Conservation (phyloP, 495 filamentous ascomycete species). For the Platismatia glauca region DNA sequence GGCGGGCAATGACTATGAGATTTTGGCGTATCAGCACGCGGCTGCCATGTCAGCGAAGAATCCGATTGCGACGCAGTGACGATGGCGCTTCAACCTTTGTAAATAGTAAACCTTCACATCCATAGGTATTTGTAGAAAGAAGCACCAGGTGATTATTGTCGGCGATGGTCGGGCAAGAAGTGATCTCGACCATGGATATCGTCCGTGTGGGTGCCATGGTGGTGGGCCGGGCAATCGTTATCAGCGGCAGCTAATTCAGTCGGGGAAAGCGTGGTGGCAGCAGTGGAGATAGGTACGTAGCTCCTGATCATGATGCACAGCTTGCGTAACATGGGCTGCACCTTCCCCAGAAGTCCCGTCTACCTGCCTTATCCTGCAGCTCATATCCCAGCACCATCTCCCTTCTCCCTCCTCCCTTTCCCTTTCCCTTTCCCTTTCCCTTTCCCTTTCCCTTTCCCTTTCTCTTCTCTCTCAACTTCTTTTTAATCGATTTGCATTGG, state of each 20-base stretch:
- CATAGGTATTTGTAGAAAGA: background rate
- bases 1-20: conserved; percentile 13
- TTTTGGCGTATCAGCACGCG: conserved; percentile 19
- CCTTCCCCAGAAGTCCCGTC: background rate
- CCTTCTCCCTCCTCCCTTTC: background rate
- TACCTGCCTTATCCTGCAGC: background rate
- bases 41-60: conserved; percentile 22
- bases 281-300: background rate
- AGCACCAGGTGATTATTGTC: background rate
- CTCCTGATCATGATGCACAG: no score
- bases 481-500: background rate
- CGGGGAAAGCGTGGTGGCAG: background rate
- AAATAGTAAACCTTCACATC: no score
- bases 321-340: background rate
- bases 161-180: background rate
- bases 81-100: no score
- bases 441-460: background rate
- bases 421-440: background rate
- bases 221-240: background rate
- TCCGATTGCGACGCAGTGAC: conserved; percentile 10
- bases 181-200: background rate
- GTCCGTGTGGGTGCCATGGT: no score
- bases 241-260: background rate
- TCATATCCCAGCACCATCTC: background rate
- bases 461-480: background rate